Evolutionary conservation across 192 early-diverging fungal genomes (phyloP).

Genomic region (Coemansia sp.): DNA sequence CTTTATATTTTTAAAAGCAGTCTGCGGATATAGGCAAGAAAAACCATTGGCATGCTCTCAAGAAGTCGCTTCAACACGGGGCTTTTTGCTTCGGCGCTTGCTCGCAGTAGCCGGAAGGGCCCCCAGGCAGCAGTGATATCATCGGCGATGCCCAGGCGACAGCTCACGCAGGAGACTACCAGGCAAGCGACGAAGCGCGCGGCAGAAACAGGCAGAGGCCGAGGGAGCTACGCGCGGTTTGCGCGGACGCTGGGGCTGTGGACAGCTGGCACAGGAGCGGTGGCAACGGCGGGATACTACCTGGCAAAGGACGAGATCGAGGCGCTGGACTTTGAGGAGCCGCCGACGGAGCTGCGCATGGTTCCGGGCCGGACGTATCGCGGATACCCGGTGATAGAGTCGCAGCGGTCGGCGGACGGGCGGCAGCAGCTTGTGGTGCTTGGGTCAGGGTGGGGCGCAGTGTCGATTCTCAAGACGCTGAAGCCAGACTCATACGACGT

Average conservation of each 20-base stretch:
- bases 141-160: background rate
- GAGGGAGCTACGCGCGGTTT: conserved; percentile 17
- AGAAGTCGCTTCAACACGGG: background rate
- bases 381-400: conserved; percentile 33
- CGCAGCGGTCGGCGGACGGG: conserved; percentile 4
- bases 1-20: background rate
- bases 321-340: conserved; percentile 40
- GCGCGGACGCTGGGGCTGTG: conserved; percentile 27
- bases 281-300: conserved; percentile 23
- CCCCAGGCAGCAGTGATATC: background rate
- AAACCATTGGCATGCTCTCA: background rate
- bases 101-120: background rate
- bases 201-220: background rate
- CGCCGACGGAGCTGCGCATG: conserved; percentile 38
- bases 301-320: conserved; percentile 40
- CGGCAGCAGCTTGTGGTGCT: conserved; percentile 54
- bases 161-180: background rate
- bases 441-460: conserved; percentile 55
- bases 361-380: conserved; percentile 5
- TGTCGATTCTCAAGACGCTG: conserved; percentile 67
- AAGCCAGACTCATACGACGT: conserved; percentile 78
- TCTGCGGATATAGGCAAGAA: background rate
- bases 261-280: conserved; percentile 15
- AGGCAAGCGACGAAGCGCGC: conserved; percentile 1
- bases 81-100: background rate